Conservation (phyloP, 2,329 filamentous ascomycete genomes). For the Teratosphaeria epicoccoides region DNA sequence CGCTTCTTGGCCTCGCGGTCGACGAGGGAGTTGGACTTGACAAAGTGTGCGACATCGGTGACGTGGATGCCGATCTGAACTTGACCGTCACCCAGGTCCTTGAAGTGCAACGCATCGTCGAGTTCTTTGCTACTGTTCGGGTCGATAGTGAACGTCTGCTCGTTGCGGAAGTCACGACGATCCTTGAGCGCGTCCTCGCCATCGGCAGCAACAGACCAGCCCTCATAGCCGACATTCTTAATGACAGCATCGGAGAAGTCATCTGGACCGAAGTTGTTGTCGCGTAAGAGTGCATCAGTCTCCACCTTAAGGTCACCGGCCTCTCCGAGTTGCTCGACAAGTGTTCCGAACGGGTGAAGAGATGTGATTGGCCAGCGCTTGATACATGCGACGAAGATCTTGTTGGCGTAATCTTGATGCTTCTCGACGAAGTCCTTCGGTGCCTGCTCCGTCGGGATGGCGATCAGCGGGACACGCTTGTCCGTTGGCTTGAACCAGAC, state of each 20-base stretch:
- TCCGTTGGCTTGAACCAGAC: slow-evolving; percentile 99
- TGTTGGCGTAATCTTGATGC: slow-evolving; percentile 93
- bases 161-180: slow-evolving; percentile 81
- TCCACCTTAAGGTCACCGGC: slow-evolving; percentile 98
- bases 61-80: slow-evolving; percentile 94
- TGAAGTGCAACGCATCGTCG: slow-evolving; percentile 87
- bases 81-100: slow-evolving; percentile 68
- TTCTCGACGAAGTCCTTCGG: slow-evolving; percentile 97
- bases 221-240: slow-evolving; percentile 81
- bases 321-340: slow-evolving; percentile 91
- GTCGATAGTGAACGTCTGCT: slow-evolving; percentile 86
- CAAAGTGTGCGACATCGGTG: slow-evolving; percentile 89
- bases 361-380: slow-evolving; percentile 99
- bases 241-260: slow-evolving; percentile 95
- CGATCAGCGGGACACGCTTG: slow-evolving; percentile 95
- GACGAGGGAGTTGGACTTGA: slow-evolving; percentile 89
- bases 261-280: slow-evolving; percentile 97
- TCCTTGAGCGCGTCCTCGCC: slow-evolving; percentile 60
- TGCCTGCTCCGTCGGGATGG: slow-evolving; percentile 95
- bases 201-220: slow-evolving; percentile 81
- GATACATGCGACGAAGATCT: slow-evolving; percentile 97
- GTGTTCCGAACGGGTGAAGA: slow-evolving; percentile 94
- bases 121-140: slow-evolving; percentile 79
- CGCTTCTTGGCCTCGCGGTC: slow-evolving; percentile 97
- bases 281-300: slow-evolving; percentile 88